Conservation (phyloP, 2,329 filamentous ascomycete genomes). For the Trichophyton verrucosum region DNA sequence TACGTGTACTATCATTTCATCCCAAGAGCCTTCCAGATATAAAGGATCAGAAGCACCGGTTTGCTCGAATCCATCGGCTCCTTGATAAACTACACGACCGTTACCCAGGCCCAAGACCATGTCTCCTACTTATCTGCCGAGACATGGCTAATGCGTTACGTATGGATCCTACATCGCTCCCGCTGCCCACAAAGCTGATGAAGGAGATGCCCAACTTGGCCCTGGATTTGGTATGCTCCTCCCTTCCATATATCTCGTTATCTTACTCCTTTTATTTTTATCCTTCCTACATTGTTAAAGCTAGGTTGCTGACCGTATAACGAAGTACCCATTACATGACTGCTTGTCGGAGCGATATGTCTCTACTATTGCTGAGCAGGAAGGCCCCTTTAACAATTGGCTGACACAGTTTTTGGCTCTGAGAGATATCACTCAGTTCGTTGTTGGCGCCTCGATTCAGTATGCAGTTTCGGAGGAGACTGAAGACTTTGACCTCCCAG, state of each 20-base stretch:
- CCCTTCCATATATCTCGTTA: slow-evolving; percentile 22
- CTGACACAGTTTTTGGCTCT: slow-evolving; percentile 30
- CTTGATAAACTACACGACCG: slow-evolving; percentile 31
- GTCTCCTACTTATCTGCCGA: slow-evolving; percentile 28
- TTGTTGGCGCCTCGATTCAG: slow-evolving; percentile 31
- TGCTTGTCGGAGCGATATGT: slow-evolving; percentile 28
- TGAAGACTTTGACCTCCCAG: slow-evolving; percentile 24
- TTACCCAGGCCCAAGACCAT: slow-evolving; percentile 29
- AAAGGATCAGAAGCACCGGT: slow-evolving; percentile 29
- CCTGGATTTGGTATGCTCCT: slow-evolving; percentile 25
- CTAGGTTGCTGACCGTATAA: not conserved
- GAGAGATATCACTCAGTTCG: slow-evolving; percentile 29
- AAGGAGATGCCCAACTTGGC: slow-evolving; percentile 28
- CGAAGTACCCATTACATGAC: slow-evolving; percentile 28
- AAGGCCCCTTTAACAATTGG: slow-evolving; percentile 25
- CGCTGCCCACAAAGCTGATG: slow-evolving; percentile 23
- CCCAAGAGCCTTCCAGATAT: slow-evolving; percentile 25
- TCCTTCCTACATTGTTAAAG: not conserved
- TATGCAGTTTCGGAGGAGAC: slow-evolving; percentile 26
- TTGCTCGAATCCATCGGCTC: slow-evolving; percentile 27
- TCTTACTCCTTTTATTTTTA: too few relatives aligned
- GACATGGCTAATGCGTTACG: slow-evolving; percentile 27
- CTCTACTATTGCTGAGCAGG: slow-evolving; percentile 22
- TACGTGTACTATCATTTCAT: slow-evolving; percentile 30
- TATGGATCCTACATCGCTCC: slow-evolving; percentile 25